Evolutionary conservation across 257 asterid genomes (phyloP), one percentile per base, ranked within the genome.

Genomic region (Paulownia fortunei): DNA sequence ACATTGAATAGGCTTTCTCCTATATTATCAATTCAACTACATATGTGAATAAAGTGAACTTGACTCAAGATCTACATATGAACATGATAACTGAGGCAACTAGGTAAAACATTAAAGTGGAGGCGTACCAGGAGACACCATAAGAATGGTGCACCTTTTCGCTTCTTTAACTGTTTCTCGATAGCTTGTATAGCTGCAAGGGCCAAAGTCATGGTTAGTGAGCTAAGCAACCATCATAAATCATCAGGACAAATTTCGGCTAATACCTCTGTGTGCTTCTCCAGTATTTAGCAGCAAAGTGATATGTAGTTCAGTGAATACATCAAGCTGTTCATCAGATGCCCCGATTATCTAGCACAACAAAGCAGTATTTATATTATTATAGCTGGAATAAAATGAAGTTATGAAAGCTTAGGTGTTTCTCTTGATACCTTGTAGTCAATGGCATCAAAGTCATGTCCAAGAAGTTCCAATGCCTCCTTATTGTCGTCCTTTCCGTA

Each of bases 251-350:
- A 34, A 30, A 55, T 72, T 60, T 36, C 18, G 21, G 68, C 21
- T 10, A 27, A 47, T 78, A 94, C 98, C 98, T 76, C 56, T 66
- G 3, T 66, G 58, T 49, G 92, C 77, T 69, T 88, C 90, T 78
- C 97, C 96, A 0, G 84, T 74, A 32, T 85, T 80, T 26, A 93
- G 85, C 78, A 96, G 88, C 83, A 92, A 73, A 49, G 67, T 80
- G 76, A 89, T 81, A 78, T 94, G 90, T 15, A 96, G 75, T 82
- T 93, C 98, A 27, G 80, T 88, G 81, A 96, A 96, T 21, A 92
- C 97, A 24, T 95, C 99, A 24, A 91, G 87, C 71, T 95, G 99
- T 84, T 95, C 99, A 65, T 95, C 97, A 6, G 99, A 95, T 46
- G 99, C 99, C 30, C 99, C 99, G 18, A 95, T 95, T 41, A 90